Conservation (phyloP, 495 filamentous ascomycete genomes). For the Margaritispora aquatica region DNA sequence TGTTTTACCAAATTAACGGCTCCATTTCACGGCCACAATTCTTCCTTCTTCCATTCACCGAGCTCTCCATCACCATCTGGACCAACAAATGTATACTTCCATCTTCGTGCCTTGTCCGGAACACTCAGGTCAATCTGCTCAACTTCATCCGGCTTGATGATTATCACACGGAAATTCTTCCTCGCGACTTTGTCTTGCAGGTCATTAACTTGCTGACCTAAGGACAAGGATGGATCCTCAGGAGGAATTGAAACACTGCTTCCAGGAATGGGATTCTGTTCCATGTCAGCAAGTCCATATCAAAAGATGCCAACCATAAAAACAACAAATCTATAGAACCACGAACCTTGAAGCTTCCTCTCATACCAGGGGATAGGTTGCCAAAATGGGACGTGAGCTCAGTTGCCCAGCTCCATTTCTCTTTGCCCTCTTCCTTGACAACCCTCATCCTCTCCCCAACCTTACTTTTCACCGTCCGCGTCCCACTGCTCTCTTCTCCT, state of each 20-base stretch:
- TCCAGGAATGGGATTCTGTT: constrained; percentile 64
- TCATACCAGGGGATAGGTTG: constrained; percentile 70
- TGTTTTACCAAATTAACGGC: neutral
- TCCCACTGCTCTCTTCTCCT: constrained; percentile 36
- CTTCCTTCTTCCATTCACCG: constrained; percentile 65
- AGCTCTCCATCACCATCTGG: constrained; percentile 27
- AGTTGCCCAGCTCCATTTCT: constrained; percentile 59
- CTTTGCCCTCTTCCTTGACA: constrained; percentile 19
- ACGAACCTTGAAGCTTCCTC: constrained; percentile 58
- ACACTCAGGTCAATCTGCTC: constrained; percentile 71
- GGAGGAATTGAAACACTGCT: constrained; percentile 37
- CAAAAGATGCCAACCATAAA: neutral
- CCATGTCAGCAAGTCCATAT: neutral
- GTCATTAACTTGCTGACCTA: constrained; percentile 65
- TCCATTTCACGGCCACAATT: constrained; percentile 66
- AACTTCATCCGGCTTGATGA: constrained; percentile 72
- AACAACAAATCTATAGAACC: neutral
- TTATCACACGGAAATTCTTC: constrained; percentile 76
- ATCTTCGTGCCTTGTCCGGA: constrained; percentile 54
- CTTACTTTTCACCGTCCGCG: constrained; percentile 41
- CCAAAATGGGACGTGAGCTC: constrained; percentile 85
- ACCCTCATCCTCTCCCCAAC: constrained; percentile 32
- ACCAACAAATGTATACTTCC: constrained; percentile 56
- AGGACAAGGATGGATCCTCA: constrained; percentile 39
- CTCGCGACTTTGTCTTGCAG: constrained; percentile 56